A percentile compares a stretch with the other conserved stretches of the same genome.
Conservation (phyloP, 1,284 basidiomycete species). For the Ceratobasidium sp. region DNA sequence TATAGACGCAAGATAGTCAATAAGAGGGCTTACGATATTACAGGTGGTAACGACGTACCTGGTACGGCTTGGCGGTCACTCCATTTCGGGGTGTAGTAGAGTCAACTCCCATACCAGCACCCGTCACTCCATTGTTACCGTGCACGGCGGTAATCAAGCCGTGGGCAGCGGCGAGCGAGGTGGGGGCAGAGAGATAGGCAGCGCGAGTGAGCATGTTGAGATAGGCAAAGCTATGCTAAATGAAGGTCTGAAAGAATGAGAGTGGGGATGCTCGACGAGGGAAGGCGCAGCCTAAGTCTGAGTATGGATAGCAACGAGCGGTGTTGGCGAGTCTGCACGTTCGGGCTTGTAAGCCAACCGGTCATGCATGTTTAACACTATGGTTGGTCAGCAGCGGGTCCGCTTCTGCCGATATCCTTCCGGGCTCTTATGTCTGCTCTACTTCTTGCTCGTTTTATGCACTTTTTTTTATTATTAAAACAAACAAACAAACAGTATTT, state of each 20-base stretch:
- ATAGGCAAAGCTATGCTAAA: not conserved
- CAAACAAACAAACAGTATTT: too few species aligned
- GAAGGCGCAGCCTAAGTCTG: too few species aligned
- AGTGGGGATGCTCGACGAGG: not conserved
- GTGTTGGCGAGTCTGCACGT: constrained; percentile 20
- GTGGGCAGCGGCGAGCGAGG: constrained; percentile 38
- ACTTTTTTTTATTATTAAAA: too few species aligned
- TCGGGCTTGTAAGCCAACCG: not conserved
- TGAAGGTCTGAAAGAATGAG: not conserved
- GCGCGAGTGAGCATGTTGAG: constrained; percentile 38
- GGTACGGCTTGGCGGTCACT: too few species aligned
- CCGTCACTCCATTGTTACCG: constrained; percentile 53
- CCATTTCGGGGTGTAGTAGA: constrained; percentile 54
- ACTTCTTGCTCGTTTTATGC: too few species aligned
- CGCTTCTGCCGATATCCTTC: too few species aligned
- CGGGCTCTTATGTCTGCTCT: too few species aligned
- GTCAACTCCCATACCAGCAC: constrained; percentile 52
- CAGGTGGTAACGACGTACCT: constrained; percentile 43
- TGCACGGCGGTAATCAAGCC: constrained; percentile 51
- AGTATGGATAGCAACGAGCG: constrained; percentile 3
- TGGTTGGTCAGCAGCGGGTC: too few species aligned
- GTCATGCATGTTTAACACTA: not conserved
- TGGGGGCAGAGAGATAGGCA: constrained; percentile 33
- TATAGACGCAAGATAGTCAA: constrained; percentile 20
- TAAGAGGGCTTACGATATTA: constrained; percentile 41